phyloP scores from a whole-genome alignment of 495 filamentous ascomycete species.

The Aspergillus olivimuriae region DNA sequence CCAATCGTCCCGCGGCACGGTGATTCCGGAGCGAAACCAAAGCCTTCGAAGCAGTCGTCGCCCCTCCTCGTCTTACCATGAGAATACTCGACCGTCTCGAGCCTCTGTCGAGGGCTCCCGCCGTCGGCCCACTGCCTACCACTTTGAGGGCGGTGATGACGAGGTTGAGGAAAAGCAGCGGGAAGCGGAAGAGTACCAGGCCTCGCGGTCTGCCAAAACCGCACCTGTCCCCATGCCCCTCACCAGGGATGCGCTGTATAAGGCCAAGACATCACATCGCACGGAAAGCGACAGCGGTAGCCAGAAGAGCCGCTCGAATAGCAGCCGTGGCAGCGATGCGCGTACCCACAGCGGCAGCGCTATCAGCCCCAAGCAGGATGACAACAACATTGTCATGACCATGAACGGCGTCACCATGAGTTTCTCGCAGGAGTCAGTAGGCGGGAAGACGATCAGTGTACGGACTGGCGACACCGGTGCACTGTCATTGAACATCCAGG shows the following conservation, averaged over 20 bases:
- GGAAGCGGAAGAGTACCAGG: conserved; percentile 37
- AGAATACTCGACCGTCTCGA: conserved; percentile 21
- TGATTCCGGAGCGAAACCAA: conserved; percentile 29
- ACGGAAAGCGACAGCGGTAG: conserved; percentile 38
- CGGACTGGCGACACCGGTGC: conserved; percentile 34
- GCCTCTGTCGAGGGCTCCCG: conserved; percentile 30
- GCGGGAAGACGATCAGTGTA: conserved; percentile 36
- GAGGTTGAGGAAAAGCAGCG: conserved; percentile 30
- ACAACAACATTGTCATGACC: conserved; percentile 37
- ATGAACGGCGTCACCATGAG: conserved; percentile 40
- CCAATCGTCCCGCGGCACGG: conserved; percentile 23
- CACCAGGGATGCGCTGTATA: conserved; percentile 30
- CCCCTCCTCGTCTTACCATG: conserved; percentile 26
- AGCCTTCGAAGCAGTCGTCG: conserved; percentile 26
- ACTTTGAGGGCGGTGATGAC: conserved; percentile 20
- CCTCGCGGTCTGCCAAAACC: conserved; percentile 22
- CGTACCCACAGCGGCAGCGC: conserved; percentile 27
- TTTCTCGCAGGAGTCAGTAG: conserved; percentile 32
- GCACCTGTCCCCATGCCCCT: conserved; percentile 20
- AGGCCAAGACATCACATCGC: conserved; percentile 24
- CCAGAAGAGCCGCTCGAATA: conserved; percentile 40
- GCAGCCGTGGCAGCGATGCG: conserved; percentile 37
- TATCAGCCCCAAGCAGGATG: conserved; percentile 26
- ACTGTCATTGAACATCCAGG: conserved; percentile 35
- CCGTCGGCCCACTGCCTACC: conserved; percentile 28